Evolutionary conservation across 768 basidiomycete species (phyloP), one percentile per base, ranked within the genome.

Genomic region (Lactarius akahatsu): DNA sequence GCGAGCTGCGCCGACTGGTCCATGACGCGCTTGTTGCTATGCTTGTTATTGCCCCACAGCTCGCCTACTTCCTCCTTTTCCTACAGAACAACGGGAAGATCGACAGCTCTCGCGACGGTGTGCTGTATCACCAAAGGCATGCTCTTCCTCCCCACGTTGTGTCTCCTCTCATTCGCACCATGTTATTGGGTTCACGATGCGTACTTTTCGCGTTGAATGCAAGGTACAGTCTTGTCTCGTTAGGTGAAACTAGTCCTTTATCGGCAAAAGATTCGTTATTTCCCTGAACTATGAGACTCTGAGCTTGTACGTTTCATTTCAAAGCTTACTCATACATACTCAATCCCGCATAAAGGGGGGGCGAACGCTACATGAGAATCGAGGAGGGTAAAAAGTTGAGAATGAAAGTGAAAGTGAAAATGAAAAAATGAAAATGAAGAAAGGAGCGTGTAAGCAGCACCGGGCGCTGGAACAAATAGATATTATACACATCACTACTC

Each of bases 1-100:
- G 85, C 71, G 96, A 98, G 78, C 76, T 82, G 66, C 84, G 86
- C 67, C 95, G 95, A 2, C 82, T 94, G 78, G 81, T 86, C 78
- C 91, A 85, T 74, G 96, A 91, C 78, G 74, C 87, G 64, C 81
- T 89, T 40, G 82, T 91, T 2, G 87, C 86, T n/a, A 72, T 87
- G 47, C 78, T 94, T 20, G 96, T 97, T 74, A 80, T 92, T 45
- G 81, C 93, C 50, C 82, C 84, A 57, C 94, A 96, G 78, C 82
- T 93, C 30, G 90, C 86, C 50, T 94, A 88, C 79, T 92, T 94
- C 79, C 80, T 96, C 50, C 79, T 97, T 97, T 64, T 97, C 94
- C 74, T 76, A 78, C 36, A 85, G 84, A 26, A 81, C 92, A 80
- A 83, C 64, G 75, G 77, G 34, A 90, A 87, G 75, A 78, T 97